These are phyloP conservation scores for Coemansia sp. DNA, from an alignment of 192 early-diverging fungal species.

Conservation along the genomic window DNA sequence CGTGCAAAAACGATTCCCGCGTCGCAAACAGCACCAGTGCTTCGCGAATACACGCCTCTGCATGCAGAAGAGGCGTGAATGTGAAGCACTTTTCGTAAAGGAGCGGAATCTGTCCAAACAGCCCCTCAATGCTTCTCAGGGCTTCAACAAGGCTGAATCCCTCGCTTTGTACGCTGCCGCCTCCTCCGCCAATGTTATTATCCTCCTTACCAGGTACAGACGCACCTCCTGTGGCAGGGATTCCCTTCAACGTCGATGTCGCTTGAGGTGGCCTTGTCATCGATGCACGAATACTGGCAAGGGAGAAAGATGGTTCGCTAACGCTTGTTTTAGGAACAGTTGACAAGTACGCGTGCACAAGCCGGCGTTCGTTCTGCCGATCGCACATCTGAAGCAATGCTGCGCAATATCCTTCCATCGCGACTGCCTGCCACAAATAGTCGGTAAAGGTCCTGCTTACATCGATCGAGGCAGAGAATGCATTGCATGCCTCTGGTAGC, in stretches of 20 bases:
- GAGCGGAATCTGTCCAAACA: constrained; percentile 42
- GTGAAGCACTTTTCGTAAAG: constrained; percentile 44
- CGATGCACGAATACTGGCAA: constrained; percentile 8
- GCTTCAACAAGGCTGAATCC: not conserved
- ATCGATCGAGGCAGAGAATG: constrained; percentile 41
- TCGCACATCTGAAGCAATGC: constrained; percentile 46
- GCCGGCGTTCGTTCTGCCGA: constrained; percentile 22
- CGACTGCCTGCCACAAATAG: constrained; percentile 54
- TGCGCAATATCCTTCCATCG: constrained; percentile 54
- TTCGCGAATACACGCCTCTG: constrained; percentile 50
- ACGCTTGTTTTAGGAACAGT: constrained; percentile 4
- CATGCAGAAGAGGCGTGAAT: constrained; percentile 47
- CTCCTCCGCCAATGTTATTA: not conserved
- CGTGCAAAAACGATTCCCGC: constrained; percentile 26
- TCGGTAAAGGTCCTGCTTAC: constrained; percentile 33
- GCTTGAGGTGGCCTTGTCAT: constrained; percentile 1
- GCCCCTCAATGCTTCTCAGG: constrained; percentile 14
- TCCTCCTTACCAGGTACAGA: not conserved
- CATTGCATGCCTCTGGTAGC: constrained; percentile 41
- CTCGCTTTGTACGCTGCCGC: not conserved
- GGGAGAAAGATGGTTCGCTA: constrained; percentile 1
- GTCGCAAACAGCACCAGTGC: constrained; percentile 42
- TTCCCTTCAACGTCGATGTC: not conserved
- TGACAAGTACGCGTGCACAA: constrained; percentile 15
- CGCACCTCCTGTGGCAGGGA: not conserved